Evolutionary conservation across 179 eudicot species (phyloP).

Genomic region (Beta macrorhiza): DNA sequence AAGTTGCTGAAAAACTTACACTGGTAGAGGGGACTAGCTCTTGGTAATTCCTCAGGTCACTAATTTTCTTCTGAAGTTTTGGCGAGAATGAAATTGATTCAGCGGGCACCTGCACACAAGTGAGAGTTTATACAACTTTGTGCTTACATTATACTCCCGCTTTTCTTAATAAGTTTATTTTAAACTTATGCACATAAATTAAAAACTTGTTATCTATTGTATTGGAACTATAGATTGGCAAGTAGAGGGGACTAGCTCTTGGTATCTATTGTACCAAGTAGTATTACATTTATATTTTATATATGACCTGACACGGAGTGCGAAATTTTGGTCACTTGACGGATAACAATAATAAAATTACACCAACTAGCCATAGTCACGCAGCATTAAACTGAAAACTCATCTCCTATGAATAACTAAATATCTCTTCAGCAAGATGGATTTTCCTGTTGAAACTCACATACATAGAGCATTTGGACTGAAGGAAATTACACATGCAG

Average conservation of each 20-base stretch:
- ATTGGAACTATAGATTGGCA: not conserved
- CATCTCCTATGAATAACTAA: not conserved
- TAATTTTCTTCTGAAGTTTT: conserved; percentile 14
- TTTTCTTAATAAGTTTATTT: no score
- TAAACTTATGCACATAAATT: not conserved
- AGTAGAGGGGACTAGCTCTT: not conserved
- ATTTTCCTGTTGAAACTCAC: not conserved
- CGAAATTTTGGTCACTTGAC: no score
- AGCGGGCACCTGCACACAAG: conserved; percentile 17
- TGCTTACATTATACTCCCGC: not conserved
- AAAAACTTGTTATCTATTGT: not conserved
- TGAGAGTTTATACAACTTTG: not conserved
- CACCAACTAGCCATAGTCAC: no score
- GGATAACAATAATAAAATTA: no score
- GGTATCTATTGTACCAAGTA: no score
- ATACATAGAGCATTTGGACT: not conserved
- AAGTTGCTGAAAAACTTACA: conserved; percentile 20
- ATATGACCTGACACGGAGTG: no score
- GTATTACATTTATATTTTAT: no score
- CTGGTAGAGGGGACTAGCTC: not conserved
- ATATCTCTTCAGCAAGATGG: not conserved
- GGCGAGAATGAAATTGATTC: conserved; percentile 17
- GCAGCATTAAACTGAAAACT: no score
- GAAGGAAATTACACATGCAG: conserved; percentile 9
- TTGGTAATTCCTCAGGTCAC: conserved; percentile 12